These are phyloP conservation scores for Penicillium dipodomyicola DNA, from an alignment of 495 filamentous ascomycete genomes.

Conservation along the genomic window DNA sequence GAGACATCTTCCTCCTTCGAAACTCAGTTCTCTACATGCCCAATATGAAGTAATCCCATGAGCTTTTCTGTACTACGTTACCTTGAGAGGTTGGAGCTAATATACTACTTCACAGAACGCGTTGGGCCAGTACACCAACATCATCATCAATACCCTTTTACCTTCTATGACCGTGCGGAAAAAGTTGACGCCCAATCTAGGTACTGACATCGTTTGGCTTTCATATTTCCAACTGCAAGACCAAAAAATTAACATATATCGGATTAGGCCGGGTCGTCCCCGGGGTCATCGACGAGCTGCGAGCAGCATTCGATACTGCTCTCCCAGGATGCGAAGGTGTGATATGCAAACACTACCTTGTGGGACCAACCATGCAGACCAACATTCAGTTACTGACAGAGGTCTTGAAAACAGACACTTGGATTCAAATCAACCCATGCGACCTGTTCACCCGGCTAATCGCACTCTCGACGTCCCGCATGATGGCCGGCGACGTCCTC, in stretches of 20 bases:
- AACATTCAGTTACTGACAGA: conserved; percentile 1
- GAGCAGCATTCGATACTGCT: conserved; percentile 23
- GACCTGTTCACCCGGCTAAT: conserved; percentile 44
- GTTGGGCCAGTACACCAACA: conserved; percentile 34
- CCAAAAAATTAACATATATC: not conserved
- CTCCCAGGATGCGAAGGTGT: conserved; percentile 31
- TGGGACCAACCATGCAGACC: not conserved
- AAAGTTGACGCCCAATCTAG: conserved; percentile 27
- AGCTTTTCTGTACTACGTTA: not conserved
- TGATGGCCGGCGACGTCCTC: conserved; percentile 55
- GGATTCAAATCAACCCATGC: conserved; percentile 26
- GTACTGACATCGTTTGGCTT: conserved; percentile 10
- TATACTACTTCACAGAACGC: conserved; percentile 22
- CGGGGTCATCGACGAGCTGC: conserved; percentile 30
- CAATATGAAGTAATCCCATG: conserved; percentile 26
- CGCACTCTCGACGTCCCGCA: conserved; percentile 51
- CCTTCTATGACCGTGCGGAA: conserved; percentile 26
- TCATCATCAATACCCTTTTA: conserved; percentile 27
- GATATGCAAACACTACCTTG: not conserved
- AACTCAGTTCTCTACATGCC: conserved; percentile 31
- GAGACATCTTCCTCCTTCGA: conserved; percentile 15
- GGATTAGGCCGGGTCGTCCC: conserved; percentile 29
- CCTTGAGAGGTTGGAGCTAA: not conserved
- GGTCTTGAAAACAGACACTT: conserved; percentile 16
- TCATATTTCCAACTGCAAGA: not conserved